Evolutionary conservation across 768 basidiomycete genomes (phyloP), one percentile per base, ranked within the genome.

Genomic region (Leccinum variicolor): DNA sequence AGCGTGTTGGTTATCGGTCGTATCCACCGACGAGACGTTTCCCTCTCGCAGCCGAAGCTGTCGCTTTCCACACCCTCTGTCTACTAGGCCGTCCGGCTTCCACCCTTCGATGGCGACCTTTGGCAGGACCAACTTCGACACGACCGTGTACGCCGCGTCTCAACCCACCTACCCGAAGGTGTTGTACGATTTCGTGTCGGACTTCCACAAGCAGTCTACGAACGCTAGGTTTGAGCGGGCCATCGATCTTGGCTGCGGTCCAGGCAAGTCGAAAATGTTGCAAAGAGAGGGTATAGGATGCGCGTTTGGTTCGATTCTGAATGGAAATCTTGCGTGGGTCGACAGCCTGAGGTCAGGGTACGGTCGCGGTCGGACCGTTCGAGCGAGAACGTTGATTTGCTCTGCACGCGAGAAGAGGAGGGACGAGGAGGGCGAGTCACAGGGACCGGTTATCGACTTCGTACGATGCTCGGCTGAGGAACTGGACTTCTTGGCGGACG

Each of bases 161-260:
- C 77, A 92, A 3, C 91, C 89, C 26, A 86, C 84, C 1, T 92
- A 91, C 64, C 89, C 90, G 1, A 68, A 71, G 6, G 73, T 77
- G 31, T 74, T 92, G n/a, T 90, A 82, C 66, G 81, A 87, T 28
- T 77, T 81, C 34, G 74, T 92, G 31, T 83, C 83, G 56, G 66
- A 76, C 2, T 86, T 81, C 64, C 90, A 91, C 64, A 68, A 66
- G 17, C 62, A 58, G 33, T 52, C 61, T 39, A 53, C 48, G 3
- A 39, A 53, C 3, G 63, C 72, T 15, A 61, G 65, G 59, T 88
- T 83, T 75, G 78, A 83, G 14, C 76, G 77, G 34, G 88, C 87
- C 0, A 75, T 90, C 0, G 91, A 94, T 62, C 67, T 92, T 9
- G 90, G 92, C 3, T 93, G 91, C 69, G 90, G 92, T 25, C 90